Evolutionary conservation across 352 stramenopile species (phyloP).

Genomic region (Phytophthora fragariaefolia): DNA sequence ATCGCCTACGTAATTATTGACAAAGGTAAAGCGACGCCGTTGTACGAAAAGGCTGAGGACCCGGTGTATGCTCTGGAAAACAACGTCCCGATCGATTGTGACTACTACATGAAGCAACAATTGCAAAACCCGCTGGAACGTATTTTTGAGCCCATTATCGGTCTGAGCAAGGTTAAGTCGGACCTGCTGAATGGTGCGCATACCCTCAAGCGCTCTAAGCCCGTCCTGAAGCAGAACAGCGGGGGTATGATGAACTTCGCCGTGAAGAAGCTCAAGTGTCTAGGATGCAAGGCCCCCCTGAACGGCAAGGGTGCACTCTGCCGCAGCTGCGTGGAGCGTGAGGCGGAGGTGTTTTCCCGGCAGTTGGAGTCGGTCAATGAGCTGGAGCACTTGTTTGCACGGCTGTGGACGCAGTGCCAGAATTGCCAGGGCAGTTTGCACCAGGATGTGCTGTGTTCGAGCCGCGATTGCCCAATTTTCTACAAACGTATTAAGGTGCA

Average conservation of each 20-base stretch:
- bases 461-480: conserved; percentile 98
- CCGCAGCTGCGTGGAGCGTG: conserved; percentile 92
- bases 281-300: conserved; percentile 96
- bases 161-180: conserved; percentile 91
- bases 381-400: conserved; percentile 94
- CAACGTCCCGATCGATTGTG: conserved; percentile 98
- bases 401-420: conserved; percentile 98
- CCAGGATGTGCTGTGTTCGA: conserved; percentile 96
- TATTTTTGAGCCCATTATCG: conserved; percentile 99
- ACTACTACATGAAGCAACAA: conserved; percentile 99
- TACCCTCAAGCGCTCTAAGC: conserved; percentile 97
- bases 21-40: conserved; percentile 94
- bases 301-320: conserved; percentile 93
- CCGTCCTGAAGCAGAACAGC: conserved; percentile 94
- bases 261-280: conserved; percentile 97
- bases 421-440: conserved; percentile 98
- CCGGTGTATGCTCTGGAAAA: conserved; percentile 99
- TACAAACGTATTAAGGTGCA: conserved; percentile 99
- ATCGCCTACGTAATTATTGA: conserved; percentile 99
- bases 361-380: conserved; percentile 94
- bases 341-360: conserved; percentile 95
- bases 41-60: conserved; percentile 99
- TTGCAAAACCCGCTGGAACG: conserved; percentile 97
- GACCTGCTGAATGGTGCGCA: conserved; percentile 97
- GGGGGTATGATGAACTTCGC: conserved; percentile 99